Percentiles rank a stretch among this genome's conserved stretches.
Evolutionary conservation across 768 basidiomycete genomes (phyloP).

Genomic region (Hygrophorus russula): DNA sequence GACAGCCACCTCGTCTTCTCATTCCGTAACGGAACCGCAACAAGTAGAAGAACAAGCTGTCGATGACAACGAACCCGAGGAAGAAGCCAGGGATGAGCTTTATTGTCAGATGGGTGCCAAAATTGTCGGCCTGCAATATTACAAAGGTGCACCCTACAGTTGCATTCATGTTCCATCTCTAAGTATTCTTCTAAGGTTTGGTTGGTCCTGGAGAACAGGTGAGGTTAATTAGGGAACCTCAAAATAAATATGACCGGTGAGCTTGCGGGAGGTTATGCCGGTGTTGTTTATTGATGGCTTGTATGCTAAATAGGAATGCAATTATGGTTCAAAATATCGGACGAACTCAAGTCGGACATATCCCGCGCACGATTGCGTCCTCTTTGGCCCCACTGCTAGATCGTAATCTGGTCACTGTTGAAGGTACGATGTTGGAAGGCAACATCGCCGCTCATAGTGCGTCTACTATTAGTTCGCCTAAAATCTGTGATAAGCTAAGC

Average conservation of each 20-base stretch:
- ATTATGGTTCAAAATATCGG: conserved; percentile 77
- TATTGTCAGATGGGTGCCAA: conserved; percentile 48
- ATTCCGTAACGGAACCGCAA: conserved; percentile 2
- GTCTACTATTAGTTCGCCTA: not conserved
- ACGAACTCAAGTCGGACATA: conserved; percentile 68
- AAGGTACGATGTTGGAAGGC: conserved; percentile 60
- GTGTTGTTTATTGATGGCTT: not conserved
- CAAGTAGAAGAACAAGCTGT: conserved; percentile 24
- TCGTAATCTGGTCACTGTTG: conserved; percentile 45
- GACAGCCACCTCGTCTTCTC: conserved; percentile 9
- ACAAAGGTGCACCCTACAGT: conserved; percentile 35
- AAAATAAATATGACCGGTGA: conserved; percentile 58
- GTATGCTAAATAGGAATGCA: conserved; percentile 41
- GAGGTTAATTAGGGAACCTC: conserved; percentile 50
- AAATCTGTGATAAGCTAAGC: not conserved
- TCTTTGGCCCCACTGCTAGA: conserved; percentile 69
- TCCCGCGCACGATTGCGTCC: conserved; percentile 47
- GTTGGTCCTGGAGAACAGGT: conserved; percentile 78
- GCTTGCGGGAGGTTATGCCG: not conserved
- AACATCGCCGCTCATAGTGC: conserved; percentile 36
- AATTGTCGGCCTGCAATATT: conserved; percentile 81
- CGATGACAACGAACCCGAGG: conserved; percentile 30
- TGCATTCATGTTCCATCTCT: conserved; percentile 4
- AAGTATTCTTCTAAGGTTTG: conserved; percentile 35
- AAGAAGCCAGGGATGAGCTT: conserved; percentile 53